Evolutionary conservation across 2,329 filamentous ascomycete species (phyloP).

Genomic region (Botrytis galanthina): DNA sequence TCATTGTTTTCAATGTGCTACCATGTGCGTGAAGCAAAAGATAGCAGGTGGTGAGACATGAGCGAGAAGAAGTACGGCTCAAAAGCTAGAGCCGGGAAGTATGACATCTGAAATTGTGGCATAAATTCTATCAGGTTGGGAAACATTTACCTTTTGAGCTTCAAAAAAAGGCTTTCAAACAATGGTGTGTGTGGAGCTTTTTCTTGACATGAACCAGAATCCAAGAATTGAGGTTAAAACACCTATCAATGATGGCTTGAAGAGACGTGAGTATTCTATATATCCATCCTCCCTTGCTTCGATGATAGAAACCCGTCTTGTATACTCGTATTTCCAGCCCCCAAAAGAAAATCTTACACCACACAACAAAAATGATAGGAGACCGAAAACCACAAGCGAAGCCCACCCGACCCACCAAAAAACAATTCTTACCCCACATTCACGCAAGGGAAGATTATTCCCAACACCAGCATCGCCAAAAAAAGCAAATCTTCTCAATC

Average conservation of each 20-base stretch:
- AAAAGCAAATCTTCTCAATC: neutral
- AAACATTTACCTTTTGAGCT: neutral
- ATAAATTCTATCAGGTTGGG: rapidly evolving
- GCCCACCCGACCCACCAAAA: neutral
- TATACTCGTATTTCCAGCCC: too few relatives aligned
- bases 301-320: too few relatives aligned
- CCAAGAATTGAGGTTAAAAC: neutral
- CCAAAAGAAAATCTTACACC: too few relatives aligned
- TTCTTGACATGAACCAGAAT: neutral
- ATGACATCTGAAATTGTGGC: neutral
- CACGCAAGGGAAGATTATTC: neutral
- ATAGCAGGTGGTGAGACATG: neutral
- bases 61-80: neutral
- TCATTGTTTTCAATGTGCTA: neutral
- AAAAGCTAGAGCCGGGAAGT: neutral
- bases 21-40: neutral
- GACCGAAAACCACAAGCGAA: neutral
- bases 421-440: neutral
- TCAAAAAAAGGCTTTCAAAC: neutral
- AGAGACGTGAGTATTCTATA: neutral
- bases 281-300: neutral
- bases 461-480: neutral
- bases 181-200: neutral
- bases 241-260: neutral
- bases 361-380: neutral